phyloP scores from a whole-genome alignment of 2,329 filamentous ascomycete genomes.

The Nemania bipapillata region DNA sequence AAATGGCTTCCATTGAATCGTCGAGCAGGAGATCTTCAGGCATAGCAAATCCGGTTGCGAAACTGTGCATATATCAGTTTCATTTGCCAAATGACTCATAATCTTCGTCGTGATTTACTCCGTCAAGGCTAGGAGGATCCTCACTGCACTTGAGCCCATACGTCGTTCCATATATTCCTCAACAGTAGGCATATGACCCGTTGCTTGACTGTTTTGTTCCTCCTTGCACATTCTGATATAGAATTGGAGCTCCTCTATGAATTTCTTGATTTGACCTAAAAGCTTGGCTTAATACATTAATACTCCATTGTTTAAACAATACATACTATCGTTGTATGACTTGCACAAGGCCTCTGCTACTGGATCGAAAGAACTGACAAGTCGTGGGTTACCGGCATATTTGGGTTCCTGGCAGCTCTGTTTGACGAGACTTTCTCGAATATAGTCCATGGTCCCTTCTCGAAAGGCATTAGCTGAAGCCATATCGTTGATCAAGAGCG shows the following conservation, averaged over 20 bases:
- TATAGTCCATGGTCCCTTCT: background rate
- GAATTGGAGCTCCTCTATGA: conserved; percentile 3
- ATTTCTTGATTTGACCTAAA: background rate
- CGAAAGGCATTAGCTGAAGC: background rate
- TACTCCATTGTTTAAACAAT: background rate
- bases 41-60: background rate
- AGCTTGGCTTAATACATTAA: background rate
- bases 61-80: background rate
- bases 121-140: background rate
- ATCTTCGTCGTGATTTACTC: conserved; percentile 6
- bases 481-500: background rate
- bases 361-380: background rate
- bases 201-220: background rate
- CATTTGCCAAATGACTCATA: background rate
- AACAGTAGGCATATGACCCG: background rate
- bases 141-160: conserved; percentile 13
- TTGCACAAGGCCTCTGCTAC: background rate
- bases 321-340: conserved; percentile 6
- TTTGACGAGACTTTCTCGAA: background rate
- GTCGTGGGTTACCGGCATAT: background rate
- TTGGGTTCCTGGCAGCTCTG: too few relatives aligned
- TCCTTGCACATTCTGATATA: conserved; percentile 18
- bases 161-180: conserved; percentile 18
- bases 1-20: conserved; percentile 10
- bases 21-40: background rate